Base-by-base conservation (phyloP, 2,329 filamentous ascomycete genomes). In the Cladosporium austrohemisphaericum region DNA sequence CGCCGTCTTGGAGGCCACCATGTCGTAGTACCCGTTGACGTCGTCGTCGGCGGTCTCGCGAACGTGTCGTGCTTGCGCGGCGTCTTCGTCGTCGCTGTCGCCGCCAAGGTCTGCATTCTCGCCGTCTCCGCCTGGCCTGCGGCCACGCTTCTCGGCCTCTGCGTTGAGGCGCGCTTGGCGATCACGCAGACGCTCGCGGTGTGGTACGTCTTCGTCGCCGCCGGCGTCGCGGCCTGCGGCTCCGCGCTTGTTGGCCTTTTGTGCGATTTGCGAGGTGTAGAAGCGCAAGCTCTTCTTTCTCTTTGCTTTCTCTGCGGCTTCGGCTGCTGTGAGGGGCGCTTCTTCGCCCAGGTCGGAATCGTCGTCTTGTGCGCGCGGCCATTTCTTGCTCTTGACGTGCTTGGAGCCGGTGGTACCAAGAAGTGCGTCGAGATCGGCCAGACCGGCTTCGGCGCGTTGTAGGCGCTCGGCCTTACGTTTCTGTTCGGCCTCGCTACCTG, bases 261-360 rank as follows among this genome's bases (percentile, higher is more conserved):
- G 92, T 22, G 88, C 86, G 57, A 98, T 93, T 67, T 98, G 93
- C 3, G 91, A 95, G 2, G 94, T 97, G 78, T 98, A 98, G 76
- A 98, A 98, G 55, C 90, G 86, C 51, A 98, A 79, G 56, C 83
- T 89, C 76, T 94, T 95, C 77, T 93, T 95, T 68, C 87, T 87
- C 52, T 82, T 80, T 0, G 85, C 87, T 71, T 98, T 98, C 62
- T 95, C 88, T 33, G 86, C 87, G 1, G 88, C 85, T 53, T 92
- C 83, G 53, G 83, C 79, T 9, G 84, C 82, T 47, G 90, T 88
- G 51, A 97, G 79, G 3, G 76, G 73, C 13, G 88, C 85, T 66
- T 95, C 90, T 62, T 98, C 93, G 59, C 92, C 93, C 65, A 98
- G 92, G 73, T 98, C 93, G 2, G 90, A 95, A 60, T 88, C 80